These are phyloP conservation scores for Dothistroma pini DNA, from an alignment of 2,329 filamentous ascomycete species.

Conservation along the genomic window DNA sequence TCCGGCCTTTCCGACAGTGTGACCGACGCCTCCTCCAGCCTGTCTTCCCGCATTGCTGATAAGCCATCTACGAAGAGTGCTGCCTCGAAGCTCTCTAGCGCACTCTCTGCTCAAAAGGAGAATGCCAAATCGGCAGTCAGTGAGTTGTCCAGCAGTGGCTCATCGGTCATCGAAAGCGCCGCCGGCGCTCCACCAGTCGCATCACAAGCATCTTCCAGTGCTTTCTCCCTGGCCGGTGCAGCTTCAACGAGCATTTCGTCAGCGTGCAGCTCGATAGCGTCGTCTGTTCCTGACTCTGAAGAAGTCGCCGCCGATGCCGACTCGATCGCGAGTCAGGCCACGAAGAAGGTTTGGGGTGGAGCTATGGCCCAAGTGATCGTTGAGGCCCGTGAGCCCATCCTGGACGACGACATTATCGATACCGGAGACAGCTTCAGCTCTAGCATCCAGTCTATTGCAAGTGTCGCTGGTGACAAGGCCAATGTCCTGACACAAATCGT, in stretches of 20 bases:
- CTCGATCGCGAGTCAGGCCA: slow-evolving; percentile 15
- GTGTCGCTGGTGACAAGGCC: slow-evolving; percentile 51
- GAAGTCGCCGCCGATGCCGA: slow-evolving; percentile 17
- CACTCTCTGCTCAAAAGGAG: slow-evolving; percentile 21
- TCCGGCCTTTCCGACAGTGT: slow-evolving; percentile 27
- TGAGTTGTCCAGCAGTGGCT: slow-evolving; percentile 15
- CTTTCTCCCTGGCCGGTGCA: slow-evolving; percentile 28
- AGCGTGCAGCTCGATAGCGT: slow-evolving; percentile 19
- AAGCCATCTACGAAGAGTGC: slow-evolving; percentile 9
- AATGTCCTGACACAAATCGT: slow-evolving; percentile 54
- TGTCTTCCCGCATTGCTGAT: slow-evolving; percentile 7
- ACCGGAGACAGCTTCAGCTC: slow-evolving; percentile 48
- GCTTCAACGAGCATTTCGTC: slow-evolving; percentile 29
- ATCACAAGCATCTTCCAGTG: slow-evolving; percentile 21
- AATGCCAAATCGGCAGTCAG: slow-evolving; percentile 14
- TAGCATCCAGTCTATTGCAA: slow-evolving; percentile 50
- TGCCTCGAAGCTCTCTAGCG: slow-evolving; percentile 24
- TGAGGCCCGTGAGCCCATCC: slow-evolving; percentile 45
- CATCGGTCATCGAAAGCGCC: slow-evolving; percentile 13
- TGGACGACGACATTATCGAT: slow-evolving; percentile 46
- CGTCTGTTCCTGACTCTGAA: slow-evolving; percentile 14
- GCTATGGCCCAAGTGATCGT: slow-evolving; percentile 51
- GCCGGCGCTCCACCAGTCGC: slow-evolving; percentile 15
- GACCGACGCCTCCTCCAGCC: slow-evolving; percentile 31
- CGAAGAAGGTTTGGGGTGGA: slow-evolving; percentile 51